phyloP scores from a whole-genome alignment of 176 grass and related monocot genomes.

The Aegilops sharonensis region DNA sequence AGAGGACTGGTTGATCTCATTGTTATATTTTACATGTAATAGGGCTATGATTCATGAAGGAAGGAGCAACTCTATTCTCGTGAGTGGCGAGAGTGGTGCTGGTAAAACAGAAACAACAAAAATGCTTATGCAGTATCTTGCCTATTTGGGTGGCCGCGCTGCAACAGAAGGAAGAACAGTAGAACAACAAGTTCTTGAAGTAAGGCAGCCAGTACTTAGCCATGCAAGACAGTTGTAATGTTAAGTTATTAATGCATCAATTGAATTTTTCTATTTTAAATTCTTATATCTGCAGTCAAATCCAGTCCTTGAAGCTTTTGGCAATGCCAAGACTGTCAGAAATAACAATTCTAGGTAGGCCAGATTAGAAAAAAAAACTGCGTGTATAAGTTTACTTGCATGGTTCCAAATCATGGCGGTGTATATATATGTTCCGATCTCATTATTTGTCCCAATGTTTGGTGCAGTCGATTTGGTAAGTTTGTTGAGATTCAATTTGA shows the following conservation, averaged over 20 bases:
- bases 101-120: slow-evolving; percentile 99
- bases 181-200: slow-evolving; percentile 98
- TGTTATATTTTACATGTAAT: slow-evolving; percentile 30
- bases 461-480: slow-evolving; percentile 96
- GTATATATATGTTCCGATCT: slow-evolving; percentile 37
- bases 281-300: slow-evolving; percentile 85
- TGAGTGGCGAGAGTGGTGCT: slow-evolving; percentile 98
- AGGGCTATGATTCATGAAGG: slow-evolving; percentile 95
- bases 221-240: slow-evolving; percentile 15
- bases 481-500: slow-evolving; percentile 99
- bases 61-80: slow-evolving; percentile 96
- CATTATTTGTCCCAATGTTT: slow-evolving; percentile 35
- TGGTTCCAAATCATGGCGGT: slow-evolving; percentile 18
- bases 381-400: slow-evolving; percentile 5
- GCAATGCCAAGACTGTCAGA: slow-evolving; percentile 98
- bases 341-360: slow-evolving; percentile 97
- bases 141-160: slow-evolving; percentile 88
- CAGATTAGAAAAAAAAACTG: slow-evolving; percentile 6
- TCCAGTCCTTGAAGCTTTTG: slow-evolving; percentile 99
- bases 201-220: slow-evolving; percentile 35
- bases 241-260: slow-evolving; percentile 26
- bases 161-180: slow-evolving; percentile 97
- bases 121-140: slow-evolving; percentile 99
- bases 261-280: slow-evolving; percentile 13
- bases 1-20: slow-evolving; percentile 8